Evolutionary conservation across 164 flowering plant species (phyloP), one percentile per base, ranked within the genome.

Genomic region (Warburgia ugandensis): DNA sequence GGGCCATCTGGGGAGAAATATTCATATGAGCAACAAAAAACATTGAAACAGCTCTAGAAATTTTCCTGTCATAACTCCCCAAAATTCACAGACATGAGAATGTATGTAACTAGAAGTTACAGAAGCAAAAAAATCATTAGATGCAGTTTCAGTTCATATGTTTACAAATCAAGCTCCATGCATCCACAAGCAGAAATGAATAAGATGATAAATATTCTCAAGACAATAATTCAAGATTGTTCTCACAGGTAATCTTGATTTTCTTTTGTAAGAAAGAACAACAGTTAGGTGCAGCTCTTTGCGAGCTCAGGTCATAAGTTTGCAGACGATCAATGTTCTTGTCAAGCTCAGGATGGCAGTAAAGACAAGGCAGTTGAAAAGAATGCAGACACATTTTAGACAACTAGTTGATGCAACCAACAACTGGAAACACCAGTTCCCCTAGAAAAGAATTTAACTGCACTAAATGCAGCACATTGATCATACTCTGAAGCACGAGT

Each of bases 1-100:
- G 89, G 28, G 74, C 80, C 96, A 94, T 84, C 99, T 94, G 78
- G 65, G 67, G 41, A 25, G 11, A 22, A 32, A 14, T 7, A 27
- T 4, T 6, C 13, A 13, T 3, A 36, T 14, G 47, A 41, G 27
- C 22, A 26, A 6, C 8, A 16, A 4, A 22, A 28, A 20, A n/a
- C 11, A 20, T 8, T 2, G 29, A 19, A 53, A 53, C 14, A n/a
- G 11, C 36, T 21, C 22, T 16, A 31, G 22, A 48, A 46, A n/a
- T 13, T 23, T 19, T 23, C 11, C 27, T 19, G 3, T 5, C 25
- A 20, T 5, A 5, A 19, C 11, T 6, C 10, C 9, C 11, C 25
- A 20, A 20, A 12, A 14, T 20, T 4, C 9, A 37, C 17, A 37
- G n/a, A 36, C n/a, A n/a, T n/a, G n/a, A n/a, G n/a, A n/a, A n/a